Evolutionary conservation across 2,329 filamentous ascomycete species (phyloP).

Genomic region (Pseudogymnoascus sp.): DNA sequence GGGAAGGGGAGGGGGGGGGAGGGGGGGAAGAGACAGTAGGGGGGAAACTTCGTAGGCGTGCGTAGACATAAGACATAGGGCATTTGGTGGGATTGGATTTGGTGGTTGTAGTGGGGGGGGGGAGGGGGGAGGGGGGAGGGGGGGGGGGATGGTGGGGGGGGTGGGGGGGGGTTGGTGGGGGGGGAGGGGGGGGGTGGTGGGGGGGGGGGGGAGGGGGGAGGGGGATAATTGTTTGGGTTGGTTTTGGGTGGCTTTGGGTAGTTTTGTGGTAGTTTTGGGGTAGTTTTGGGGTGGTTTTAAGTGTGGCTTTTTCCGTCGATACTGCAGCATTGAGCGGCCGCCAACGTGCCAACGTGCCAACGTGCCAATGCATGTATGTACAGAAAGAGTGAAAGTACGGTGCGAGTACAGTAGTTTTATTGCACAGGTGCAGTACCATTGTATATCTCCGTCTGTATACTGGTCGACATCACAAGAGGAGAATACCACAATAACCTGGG

Average conservation of each 20-base stretch:
- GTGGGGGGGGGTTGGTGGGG: no score
- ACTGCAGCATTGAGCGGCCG: neutral
- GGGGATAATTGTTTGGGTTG: neutral
- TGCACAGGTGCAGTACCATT: neutral
- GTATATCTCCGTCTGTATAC: neutral
- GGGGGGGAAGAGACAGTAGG: no score
- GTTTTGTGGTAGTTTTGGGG: neutral
- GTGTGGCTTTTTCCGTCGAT: constrained; percentile 5
- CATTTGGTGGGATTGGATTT: neutral
- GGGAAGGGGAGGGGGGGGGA: no score
- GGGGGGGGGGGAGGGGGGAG: neutral
- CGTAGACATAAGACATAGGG: no score
- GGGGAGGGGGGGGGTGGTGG: no score
- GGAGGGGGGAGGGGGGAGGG: no score
- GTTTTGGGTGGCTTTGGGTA: neutral
- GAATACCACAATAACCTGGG: neutral
- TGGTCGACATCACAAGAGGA: neutral
- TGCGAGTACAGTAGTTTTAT: neutral
- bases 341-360: neutral
- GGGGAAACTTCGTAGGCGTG: no score
- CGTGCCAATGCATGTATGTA: neutral
- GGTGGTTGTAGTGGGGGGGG: neutral
- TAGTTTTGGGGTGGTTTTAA: constrained; percentile 3
- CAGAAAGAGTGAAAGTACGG: neutral
- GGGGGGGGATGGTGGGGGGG: no score